These are phyloP conservation scores for Peronospora belbahrii DNA, from an alignment of 352 stramenopile species.

Conservation along the genomic window DNA sequence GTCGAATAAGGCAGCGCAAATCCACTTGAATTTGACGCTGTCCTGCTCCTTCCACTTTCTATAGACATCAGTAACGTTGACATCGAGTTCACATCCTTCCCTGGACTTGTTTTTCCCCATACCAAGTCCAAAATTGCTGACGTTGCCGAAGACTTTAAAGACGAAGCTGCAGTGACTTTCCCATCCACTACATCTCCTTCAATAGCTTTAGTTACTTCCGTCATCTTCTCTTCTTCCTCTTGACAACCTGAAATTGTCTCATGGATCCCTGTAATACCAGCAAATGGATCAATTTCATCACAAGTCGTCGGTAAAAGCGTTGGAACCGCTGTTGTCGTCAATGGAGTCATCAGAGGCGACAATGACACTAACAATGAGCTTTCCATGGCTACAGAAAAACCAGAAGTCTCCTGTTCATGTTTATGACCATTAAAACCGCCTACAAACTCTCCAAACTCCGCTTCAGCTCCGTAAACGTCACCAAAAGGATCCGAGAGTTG, in stretches of 20 bases:
- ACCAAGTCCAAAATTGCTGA: slow-evolving; percentile 25
- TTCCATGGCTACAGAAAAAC: background rate
- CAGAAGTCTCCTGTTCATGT: background rate
- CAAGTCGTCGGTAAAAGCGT: slow-evolving; percentile 22
- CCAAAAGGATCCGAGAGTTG: slow-evolving; percentile 32
- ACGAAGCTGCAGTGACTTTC: background rate
- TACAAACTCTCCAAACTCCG: slow-evolving; percentile 18
- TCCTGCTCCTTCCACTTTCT: background rate
- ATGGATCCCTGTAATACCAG: slow-evolving; percentile 22
- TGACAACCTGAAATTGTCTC: background rate
- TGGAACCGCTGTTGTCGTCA: slow-evolving; percentile 2
- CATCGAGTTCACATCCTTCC: slow-evolving; percentile 1
- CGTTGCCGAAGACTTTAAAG: slow-evolving; percentile 11
- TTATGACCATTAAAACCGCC: background rate
- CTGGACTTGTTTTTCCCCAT: slow-evolving; percentile 16
- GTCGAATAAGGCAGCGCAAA: slow-evolving; percentile 16
- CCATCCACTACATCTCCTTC: background rate
- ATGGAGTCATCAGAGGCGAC: slow-evolving; percentile 23
- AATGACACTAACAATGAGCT: slow-evolving; percentile 33
- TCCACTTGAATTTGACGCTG: slow-evolving; percentile 8
- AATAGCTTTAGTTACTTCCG: background rate
- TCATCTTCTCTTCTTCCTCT: background rate
- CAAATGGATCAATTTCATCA: slow-evolving; percentile 31
- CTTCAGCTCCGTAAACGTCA: slow-evolving; percentile 26
- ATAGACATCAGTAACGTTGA: slow-evolving; percentile 5